phyloP scores from a whole-genome alignment of 257 asterid species.

The Galeopsis tetrahit region DNA sequence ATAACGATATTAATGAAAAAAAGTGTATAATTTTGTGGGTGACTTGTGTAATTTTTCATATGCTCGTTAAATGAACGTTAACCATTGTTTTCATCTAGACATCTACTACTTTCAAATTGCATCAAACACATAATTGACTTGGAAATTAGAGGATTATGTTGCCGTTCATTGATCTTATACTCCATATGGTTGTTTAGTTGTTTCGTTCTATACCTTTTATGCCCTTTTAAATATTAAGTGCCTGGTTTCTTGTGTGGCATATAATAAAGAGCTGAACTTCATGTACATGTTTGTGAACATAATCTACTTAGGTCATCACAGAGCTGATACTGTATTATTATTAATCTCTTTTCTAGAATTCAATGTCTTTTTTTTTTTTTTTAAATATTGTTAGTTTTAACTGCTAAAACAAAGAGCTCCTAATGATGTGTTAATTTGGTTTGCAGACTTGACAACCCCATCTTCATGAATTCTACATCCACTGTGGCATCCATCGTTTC shows the following conservation, averaged over 20 bases:
- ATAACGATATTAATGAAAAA: background rate
- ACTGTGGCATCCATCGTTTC: slow-evolving; percentile 38
- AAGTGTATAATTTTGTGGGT: background rate
- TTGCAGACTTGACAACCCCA: slow-evolving; percentile 32
- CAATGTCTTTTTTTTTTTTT: background rate
- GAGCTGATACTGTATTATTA: background rate
- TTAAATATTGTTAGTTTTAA: background rate
- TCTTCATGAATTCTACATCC: slow-evolving; percentile 41
- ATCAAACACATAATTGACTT: background rate
- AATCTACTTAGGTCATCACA: background rate
- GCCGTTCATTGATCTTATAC: background rate
- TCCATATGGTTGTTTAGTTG: background rate
- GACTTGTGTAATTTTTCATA: background rate
- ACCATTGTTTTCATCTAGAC: background rate
- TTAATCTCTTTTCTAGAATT: background rate
- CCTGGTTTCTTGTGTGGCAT: background rate
- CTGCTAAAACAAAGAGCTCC: slow-evolving; percentile 9
- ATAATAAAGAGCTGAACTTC: slow-evolving; percentile 6
- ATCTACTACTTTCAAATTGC: background rate
- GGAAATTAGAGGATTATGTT: slow-evolving; percentile 2
- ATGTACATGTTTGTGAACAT: background rate
- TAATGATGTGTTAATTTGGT: slow-evolving; percentile 17
- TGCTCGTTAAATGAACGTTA: background rate
- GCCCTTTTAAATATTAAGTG: background rate
- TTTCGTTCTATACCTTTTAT: background rate